A percentile compares a stretch with the other conserved stretches of the same genome.
phyloP scores from a whole-genome alignment of 225 moss, liverwort and hornwort species.

The Marchantia paleacea region DNA sequence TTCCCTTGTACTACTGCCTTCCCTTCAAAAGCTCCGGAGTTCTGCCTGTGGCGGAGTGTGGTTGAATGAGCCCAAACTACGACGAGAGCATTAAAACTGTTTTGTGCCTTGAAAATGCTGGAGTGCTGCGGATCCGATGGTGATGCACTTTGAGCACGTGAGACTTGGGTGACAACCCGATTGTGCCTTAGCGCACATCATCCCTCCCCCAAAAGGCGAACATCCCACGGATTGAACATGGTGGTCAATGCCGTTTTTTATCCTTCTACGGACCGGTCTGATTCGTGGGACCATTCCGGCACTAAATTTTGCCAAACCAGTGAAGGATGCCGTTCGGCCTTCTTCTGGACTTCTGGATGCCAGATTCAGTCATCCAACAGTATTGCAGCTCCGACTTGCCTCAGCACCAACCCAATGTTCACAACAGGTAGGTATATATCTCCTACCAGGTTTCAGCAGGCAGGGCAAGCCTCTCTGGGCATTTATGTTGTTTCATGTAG shows the following conservation, averaged over 20 bases:
- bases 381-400: background rate
- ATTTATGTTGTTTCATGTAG: background rate
- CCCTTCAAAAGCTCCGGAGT: background rate
- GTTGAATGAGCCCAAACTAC: conserved; percentile 1
- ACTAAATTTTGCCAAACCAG: background rate
- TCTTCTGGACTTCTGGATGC: background rate
- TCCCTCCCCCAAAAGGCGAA: background rate
- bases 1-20: background rate
- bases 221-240: background rate
- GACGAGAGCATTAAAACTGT: background rate
- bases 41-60: background rate
- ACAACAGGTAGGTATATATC: background rate
- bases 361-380: background rate
- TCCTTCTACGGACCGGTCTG: background rate
- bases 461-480: background rate
- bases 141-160: background rate
- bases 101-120: background rate
- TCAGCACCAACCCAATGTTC: background rate
- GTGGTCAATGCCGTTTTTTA: background rate
- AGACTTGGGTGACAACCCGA: background rate
- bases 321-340: background rate
- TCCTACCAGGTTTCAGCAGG: background rate
- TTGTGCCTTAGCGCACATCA: background rate
- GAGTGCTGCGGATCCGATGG: background rate
- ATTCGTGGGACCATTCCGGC: background rate